phyloP scores from a whole-genome alignment of 805 yeast species.

The Wickerhamiella brachini region DNA sequence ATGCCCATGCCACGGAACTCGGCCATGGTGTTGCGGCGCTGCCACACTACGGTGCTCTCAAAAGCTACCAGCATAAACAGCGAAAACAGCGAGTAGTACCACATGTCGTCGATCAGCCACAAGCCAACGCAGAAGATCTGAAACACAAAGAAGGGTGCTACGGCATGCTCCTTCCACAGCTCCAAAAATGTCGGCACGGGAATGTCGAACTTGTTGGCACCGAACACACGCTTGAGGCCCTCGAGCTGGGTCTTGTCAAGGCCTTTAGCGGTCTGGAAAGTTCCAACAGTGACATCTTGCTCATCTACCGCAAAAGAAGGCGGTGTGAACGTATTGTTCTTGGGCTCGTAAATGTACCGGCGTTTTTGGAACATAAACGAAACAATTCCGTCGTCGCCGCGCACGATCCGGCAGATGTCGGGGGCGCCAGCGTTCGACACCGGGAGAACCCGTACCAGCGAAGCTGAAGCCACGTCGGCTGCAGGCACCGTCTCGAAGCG shows the following conservation, averaged over 20 bases:
- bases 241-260: constrained; percentile 23
- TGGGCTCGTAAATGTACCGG: constrained; percentile 58
- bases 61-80: constrained; percentile 84
- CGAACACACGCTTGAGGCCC: constrained; percentile 45
- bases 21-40: constrained; percentile 84
- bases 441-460: constrained; percentile 63
- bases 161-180: constrained; percentile 91
- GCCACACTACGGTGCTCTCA: constrained; percentile 90
- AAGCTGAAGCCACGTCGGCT: constrained; percentile 43
- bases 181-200: constrained; percentile 88
- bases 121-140: constrained; percentile 90
- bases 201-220: constrained; percentile 80
- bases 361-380: constrained; percentile 86
- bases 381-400: constrained; percentile 41
- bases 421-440: constrained; percentile 78
- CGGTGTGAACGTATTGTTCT: constrained; percentile 49
- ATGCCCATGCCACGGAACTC: constrained; percentile 97
- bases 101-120: constrained; percentile 93
- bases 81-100: constrained; percentile 89
- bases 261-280: constrained; percentile 45
- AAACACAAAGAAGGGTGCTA: constrained; percentile 94
- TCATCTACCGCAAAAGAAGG: constrained; percentile 61
- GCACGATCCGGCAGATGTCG: constrained; percentile 53
- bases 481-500: constrained; percentile 54
- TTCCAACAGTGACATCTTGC: constrained; percentile 40